phyloP scores from a whole-genome alignment of 2,329 filamentous ascomycete species.

The Ophiostoma fasciatum region DNA sequence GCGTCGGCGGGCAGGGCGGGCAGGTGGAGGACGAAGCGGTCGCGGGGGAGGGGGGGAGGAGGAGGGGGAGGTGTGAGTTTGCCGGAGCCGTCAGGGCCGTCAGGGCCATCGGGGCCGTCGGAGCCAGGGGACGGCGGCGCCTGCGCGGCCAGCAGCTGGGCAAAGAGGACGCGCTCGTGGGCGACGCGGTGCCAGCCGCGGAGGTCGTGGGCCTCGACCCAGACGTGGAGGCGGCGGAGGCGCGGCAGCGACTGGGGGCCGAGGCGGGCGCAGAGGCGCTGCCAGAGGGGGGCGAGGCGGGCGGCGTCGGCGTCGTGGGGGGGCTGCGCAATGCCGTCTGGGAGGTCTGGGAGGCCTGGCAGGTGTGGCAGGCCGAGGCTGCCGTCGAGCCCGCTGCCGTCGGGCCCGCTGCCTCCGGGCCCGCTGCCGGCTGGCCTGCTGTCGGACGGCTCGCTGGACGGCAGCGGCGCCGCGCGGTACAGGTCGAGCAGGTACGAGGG shows the following conservation, averaged over 20 bases:
- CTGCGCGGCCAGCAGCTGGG: slow-evolving; percentile 8
- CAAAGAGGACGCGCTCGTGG: slow-evolving; percentile 16
- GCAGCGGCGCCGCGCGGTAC: slow-evolving; percentile 12
- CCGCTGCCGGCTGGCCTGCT: too few species aligned
- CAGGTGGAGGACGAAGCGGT: slow-evolving; percentile 2
- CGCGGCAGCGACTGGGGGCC: slow-evolving; percentile 5
- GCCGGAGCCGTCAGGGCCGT: background rate
- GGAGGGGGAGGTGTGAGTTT: too few species aligned
- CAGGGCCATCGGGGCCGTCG: slow-evolving; percentile 1
- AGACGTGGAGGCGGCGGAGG: slow-evolving; percentile 15
- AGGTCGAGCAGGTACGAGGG: slow-evolving; percentile 15
- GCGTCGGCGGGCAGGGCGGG: background rate
- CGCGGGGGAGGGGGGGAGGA: background rate
- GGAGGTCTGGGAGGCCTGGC: slow-evolving; percentile 1
- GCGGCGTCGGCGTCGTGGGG: slow-evolving; percentile 9
- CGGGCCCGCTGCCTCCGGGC: too few species aligned
- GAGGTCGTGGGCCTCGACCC: slow-evolving; percentile 17
- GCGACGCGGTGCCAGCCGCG: slow-evolving; percentile 17
- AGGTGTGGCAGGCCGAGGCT: too few species aligned
- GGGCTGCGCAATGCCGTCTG: slow-evolving; percentile 6
- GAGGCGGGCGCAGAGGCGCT: slow-evolving; percentile 14
- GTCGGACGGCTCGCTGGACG: too few species aligned
- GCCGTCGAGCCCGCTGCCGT: too few species aligned
- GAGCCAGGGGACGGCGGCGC: background rate
- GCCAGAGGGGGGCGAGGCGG: slow-evolving; percentile 15